A percentile compares a stretch with the other conserved stretches of the same genome.
Evolutionary conservation across 164 flowering plant species (phyloP).

Genomic region (Nymphaea thermarum): DNA sequence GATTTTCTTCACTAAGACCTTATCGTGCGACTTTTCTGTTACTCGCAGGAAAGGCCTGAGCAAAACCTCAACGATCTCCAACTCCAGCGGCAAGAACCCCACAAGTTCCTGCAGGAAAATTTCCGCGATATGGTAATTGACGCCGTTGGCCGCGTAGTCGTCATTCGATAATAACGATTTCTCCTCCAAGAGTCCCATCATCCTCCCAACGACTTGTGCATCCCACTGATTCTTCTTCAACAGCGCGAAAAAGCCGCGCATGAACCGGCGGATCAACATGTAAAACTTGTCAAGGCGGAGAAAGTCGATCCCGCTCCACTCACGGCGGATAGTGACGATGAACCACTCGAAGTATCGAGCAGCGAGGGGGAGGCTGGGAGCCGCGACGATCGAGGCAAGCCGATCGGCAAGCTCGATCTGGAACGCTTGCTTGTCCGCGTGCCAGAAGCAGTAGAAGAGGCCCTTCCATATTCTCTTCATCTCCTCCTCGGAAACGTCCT

Average conservation of each 20-base stretch:
- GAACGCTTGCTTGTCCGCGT: constrained; percentile 18
- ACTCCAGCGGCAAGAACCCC: constrained; percentile 39
- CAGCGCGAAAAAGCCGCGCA: constrained; percentile 28
- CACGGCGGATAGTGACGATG: constrained; percentile 67
- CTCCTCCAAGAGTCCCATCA: constrained; percentile 36
- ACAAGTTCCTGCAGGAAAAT: constrained; percentile 59
- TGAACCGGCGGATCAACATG: constrained; percentile 49
- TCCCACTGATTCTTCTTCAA: constrained; percentile 50
- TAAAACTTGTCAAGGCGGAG: constrained; percentile 85
- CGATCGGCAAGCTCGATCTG: constrained; percentile 49
- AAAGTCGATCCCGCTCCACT: constrained; percentile 82
- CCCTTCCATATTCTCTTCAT: constrained; percentile 85
- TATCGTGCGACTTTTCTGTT: constrained; percentile 32
- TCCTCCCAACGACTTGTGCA: constrained; percentile 20
- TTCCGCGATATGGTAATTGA: constrained; percentile 57
- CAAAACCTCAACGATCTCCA: constrained; percentile 24
- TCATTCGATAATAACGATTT: constrained; percentile 31
- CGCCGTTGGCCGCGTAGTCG: constrained; percentile 51
- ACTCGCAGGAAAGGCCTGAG: constrained; percentile 32
- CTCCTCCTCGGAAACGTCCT: constrained; percentile 34
- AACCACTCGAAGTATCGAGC: constrained; percentile 48
- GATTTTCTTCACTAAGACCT: constrained; percentile 47
- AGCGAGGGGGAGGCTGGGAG: constrained; percentile 27
- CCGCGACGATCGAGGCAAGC: constrained; percentile 33
- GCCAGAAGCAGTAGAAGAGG: constrained; percentile 63